Conservation (phyloP, 176 grass and related monocot species). For the Pontederia paniculata region DNA sequence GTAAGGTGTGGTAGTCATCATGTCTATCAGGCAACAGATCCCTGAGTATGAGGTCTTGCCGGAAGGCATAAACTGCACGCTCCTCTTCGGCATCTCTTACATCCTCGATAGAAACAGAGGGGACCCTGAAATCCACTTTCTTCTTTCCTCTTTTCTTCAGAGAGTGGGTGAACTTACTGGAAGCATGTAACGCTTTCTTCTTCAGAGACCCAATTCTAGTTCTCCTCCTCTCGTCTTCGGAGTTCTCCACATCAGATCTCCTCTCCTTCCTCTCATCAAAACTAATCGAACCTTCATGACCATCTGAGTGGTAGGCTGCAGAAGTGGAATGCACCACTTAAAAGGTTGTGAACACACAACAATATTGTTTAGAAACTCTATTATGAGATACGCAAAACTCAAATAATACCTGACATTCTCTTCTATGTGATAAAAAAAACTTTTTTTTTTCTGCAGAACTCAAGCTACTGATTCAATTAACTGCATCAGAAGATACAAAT, state of each 20-base stretch:
- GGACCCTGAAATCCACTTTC: constrained; percentile 77
- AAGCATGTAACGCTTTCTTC: constrained; percentile 78
- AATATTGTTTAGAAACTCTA: too few species aligned
- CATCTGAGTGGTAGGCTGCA: constrained; percentile 49
- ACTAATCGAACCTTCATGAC: constrained; percentile 56
- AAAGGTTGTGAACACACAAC: too few species aligned
- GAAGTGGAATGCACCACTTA: too few species aligned
- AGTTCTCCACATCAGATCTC: constrained; percentile 49
- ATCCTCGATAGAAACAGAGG: constrained; percentile 86
- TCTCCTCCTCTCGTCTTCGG: constrained; percentile 84
- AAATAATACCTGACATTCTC: too few species aligned
- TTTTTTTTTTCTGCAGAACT: too few species aligned
- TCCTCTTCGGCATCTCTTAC: constrained; percentile 86
- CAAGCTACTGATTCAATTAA: too few species aligned
- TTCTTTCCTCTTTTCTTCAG: constrained; percentile 78
- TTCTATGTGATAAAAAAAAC: too few species aligned
- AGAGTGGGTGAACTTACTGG: constrained; percentile 64
- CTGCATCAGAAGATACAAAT: too few species aligned
- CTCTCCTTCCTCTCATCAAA: constrained; percentile 57
- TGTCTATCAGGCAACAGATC: constrained; percentile 66
- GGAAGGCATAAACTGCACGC: constrained; percentile 59
- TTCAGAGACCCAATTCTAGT: constrained; percentile 78
- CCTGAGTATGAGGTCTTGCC: constrained; percentile 43
- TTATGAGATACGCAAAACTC: too few species aligned
- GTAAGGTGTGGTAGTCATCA: constrained; percentile 88